phyloP scores from a whole-genome alignment of 2,329 filamentous ascomycete genomes.

The Xylariaceae sp. region DNA sequence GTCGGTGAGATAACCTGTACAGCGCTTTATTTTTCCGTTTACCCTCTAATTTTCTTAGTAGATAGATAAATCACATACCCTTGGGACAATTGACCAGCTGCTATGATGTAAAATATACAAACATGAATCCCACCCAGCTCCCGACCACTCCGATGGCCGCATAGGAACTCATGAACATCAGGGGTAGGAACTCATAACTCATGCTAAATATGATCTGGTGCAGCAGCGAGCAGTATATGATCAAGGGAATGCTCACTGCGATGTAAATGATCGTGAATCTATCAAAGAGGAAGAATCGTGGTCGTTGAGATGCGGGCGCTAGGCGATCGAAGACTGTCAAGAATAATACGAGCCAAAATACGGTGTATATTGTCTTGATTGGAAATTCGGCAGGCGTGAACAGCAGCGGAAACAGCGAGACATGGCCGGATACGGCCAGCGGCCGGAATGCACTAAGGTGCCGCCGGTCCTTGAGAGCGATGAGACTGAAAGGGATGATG shows the following conservation, averaged over 20 bases:
- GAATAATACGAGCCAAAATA: slow-evolving; percentile 89
- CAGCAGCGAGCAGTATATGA: slow-evolving; percentile 84
- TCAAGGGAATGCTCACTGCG: slow-evolving; percentile 84
- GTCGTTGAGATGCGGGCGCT: slow-evolving; percentile 78
- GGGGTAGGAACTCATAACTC: slow-evolving; percentile 84
- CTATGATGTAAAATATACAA: slow-evolving; percentile 79
- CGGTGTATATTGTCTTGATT: slow-evolving; percentile 90
- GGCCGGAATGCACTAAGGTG: slow-evolving; percentile 92
- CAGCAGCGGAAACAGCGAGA: slow-evolving; percentile 91
- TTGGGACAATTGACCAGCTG: not conserved
- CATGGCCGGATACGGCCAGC: slow-evolving; percentile 89
- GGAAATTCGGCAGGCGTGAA: slow-evolving; percentile 94
- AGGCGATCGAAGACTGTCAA: slow-evolving; percentile 85
- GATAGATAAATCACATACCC: not conserved
- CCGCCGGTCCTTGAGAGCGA: slow-evolving; percentile 86
- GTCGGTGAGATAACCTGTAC: no score
- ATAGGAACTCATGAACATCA: slow-evolving; percentile 98
- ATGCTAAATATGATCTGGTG: slow-evolving; percentile 85
- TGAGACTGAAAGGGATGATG: slow-evolving; percentile 92
- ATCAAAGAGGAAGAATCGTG: slow-evolving; percentile 89
- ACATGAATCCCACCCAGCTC: slow-evolving; percentile 93
- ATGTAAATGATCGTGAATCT: slow-evolving; percentile 91
- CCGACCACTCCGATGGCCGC: slow-evolving; percentile 92
- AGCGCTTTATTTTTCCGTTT: not conserved
- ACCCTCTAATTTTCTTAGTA: not conserved